A percentile compares a stretch with the other conserved stretches of the same genome.
These are phyloP conservation scores for Arctium minus DNA, from an alignment of 129 eudicot genomes.

Conservation along the genomic window DNA sequence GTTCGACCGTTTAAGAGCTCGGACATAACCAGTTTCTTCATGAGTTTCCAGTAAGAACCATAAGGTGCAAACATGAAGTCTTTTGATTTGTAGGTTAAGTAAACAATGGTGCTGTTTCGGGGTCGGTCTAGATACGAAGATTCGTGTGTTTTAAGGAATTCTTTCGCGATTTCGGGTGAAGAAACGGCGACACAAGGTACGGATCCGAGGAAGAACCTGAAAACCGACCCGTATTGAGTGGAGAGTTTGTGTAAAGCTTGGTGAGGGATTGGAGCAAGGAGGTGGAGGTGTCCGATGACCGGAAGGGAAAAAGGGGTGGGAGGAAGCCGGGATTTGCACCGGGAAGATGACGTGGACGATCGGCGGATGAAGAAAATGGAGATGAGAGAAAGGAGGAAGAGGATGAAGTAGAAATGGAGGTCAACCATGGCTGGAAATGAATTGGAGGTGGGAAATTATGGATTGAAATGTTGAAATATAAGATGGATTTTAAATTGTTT, in stretches of 20 bases:
- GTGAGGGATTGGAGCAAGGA: constrained; percentile 61
- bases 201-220: constrained; percentile 50
- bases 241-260: constrained; percentile 60
- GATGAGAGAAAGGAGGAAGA: constrained; percentile 39
- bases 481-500: too few relatives aligned
- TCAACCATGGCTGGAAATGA: constrained; percentile 38
- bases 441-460: background rate
- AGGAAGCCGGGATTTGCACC: constrained; percentile 32
- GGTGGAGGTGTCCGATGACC: constrained; percentile 65
- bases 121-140: constrained; percentile 45
- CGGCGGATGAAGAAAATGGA: constrained; percentile 27
- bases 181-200: constrained; percentile 55
- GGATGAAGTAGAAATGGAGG: constrained; percentile 25
- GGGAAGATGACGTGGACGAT: background rate
- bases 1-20: constrained; percentile 50
- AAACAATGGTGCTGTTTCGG: constrained; percentile 32
- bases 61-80: constrained; percentile 68
- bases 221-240: constrained; percentile 38
- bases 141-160: constrained; percentile 61
- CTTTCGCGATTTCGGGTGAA: constrained; percentile 57
- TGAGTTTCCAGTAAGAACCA: constrained; percentile 65
- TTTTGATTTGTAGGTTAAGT: constrained; percentile 59
- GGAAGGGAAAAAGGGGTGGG: constrained; percentile 56
- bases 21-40: constrained; percentile 62
- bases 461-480: background rate